A percentile compares a stretch with the other conserved stretches of the same genome.
Conservation (phyloP, 257 asterid genomes). For the Coffea eugenioides region DNA sequence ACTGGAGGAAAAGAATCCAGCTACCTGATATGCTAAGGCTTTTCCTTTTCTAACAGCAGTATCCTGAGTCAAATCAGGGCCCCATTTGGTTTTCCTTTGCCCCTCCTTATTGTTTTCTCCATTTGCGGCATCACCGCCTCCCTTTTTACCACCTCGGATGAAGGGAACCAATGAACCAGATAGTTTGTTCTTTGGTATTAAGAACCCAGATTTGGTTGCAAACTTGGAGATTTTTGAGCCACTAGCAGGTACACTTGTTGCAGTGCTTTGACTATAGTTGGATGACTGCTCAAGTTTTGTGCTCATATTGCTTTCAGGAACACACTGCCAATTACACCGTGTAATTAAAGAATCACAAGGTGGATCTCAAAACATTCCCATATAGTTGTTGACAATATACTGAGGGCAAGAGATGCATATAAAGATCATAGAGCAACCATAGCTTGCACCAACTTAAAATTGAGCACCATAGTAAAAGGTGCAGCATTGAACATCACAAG, state of each 20-base stretch:
- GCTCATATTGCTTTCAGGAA: constrained; percentile 48
- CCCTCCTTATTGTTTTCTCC: constrained; percentile 52
- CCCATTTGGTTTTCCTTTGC: constrained; percentile 92
- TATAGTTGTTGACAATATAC: no score
- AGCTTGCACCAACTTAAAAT: no score
- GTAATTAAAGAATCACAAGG: background rate
- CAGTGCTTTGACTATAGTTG: constrained; percentile 36
- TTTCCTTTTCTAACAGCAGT: constrained; percentile 71
- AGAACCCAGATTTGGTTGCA: constrained; percentile 67
- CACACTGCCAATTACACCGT: constrained; percentile 14
- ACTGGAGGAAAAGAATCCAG: constrained; percentile 5
- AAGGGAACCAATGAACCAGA: constrained; percentile 83
- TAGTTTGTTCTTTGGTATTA: constrained; percentile 86
- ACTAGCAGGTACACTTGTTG: constrained; percentile 39
- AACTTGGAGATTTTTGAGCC: constrained; percentile 64
- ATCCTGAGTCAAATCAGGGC: constrained; percentile 73
- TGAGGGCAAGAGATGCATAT: no score
- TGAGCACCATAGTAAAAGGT: background rate
- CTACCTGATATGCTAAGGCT: constrained; percentile 87
- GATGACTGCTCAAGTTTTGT: constrained; percentile 56
- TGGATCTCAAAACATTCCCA: background rate
- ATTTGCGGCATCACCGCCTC: constrained; percentile 41
- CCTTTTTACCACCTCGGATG: constrained; percentile 60
- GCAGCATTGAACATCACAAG: no score
- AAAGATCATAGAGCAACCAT: no score